Evolutionary conservation across 176 grass and related monocot species (phyloP).

Genomic region (Phoenix dactylifera): DNA sequence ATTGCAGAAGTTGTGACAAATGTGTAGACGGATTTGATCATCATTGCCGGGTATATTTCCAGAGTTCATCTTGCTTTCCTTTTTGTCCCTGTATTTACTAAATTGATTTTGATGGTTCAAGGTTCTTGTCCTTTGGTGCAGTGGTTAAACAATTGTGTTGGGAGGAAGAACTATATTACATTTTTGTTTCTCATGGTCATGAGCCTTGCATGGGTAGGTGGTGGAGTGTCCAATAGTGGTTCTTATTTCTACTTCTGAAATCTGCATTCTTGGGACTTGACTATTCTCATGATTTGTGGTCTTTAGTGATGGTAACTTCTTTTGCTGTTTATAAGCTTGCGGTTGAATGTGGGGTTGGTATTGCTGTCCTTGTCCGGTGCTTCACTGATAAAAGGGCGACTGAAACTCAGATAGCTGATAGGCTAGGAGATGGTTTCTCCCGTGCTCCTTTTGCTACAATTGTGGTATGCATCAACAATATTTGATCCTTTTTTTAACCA

Average conservation of each 20-base stretch:
- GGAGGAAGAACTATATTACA: slow-evolving; percentile 18
- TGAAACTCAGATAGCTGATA: slow-evolving; percentile 18
- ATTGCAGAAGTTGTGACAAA: slow-evolving; percentile 25
- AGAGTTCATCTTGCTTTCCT: background rate
- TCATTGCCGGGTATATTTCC: slow-evolving; percentile 14
- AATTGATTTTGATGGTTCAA: background rate
- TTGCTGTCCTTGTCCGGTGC: slow-evolving; percentile 15
- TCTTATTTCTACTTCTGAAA: background rate
- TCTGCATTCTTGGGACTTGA: background rate
- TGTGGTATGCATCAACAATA: slow-evolving; percentile 5
- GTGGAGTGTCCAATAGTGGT: background rate
- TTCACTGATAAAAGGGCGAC: slow-evolving; percentile 16
- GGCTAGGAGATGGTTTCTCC: slow-evolving; percentile 20
- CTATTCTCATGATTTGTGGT: background rate
- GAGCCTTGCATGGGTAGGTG: slow-evolving; percentile 25
- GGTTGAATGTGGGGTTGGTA: slow-evolving; percentile 18
- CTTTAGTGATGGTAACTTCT: background rate
- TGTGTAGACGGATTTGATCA: slow-evolving; percentile 27
- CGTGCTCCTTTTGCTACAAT: slow-evolving; percentile 10
- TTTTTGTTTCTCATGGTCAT: slow-evolving; percentile 13
- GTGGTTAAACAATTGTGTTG: slow-evolving; percentile 27
- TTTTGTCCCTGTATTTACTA: background rate
- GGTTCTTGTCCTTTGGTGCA: background rate
- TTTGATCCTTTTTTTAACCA: too few species aligned
- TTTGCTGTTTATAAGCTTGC: slow-evolving; percentile 13